Evolutionary conservation across 176 grass and related monocot species (phyloP).

Genomic region (Oryza glumipatula): DNA sequence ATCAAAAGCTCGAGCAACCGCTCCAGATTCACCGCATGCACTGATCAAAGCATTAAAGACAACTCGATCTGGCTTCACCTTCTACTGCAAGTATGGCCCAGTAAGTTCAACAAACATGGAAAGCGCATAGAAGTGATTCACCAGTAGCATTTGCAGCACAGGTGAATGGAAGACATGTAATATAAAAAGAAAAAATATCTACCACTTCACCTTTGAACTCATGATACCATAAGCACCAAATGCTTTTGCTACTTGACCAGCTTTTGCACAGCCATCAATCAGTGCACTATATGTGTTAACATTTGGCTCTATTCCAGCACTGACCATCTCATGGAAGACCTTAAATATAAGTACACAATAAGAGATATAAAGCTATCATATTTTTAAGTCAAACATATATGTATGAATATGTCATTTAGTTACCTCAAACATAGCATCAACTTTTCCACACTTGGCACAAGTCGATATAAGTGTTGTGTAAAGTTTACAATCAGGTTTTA

Average conservation of each 20-base stretch:
- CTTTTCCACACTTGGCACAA: conserved; percentile 96
- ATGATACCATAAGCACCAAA: conserved; percentile 98
- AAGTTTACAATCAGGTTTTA: conserved; percentile 97
- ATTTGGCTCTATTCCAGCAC: conserved; percentile 91
- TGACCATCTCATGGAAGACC: conserved; percentile 99
- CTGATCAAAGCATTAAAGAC: conserved; percentile 99
- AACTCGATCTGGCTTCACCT: conserved; percentile 98
- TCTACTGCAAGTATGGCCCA: conserved; percentile 84
- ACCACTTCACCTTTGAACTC: conserved; percentile 81
- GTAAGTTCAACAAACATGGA: conserved; percentile 57
- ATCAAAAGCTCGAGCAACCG: conserved; percentile 97
- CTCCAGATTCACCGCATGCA: conserved; percentile 96
- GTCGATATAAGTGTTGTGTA: conserved; percentile 96
- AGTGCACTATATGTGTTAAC: conserved; percentile 92
- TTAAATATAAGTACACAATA: conserved; percentile 40
- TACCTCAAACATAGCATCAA: conserved; percentile 99
- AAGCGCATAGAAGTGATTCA: conserved; percentile 16
- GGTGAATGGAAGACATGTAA: conserved; percentile 32
- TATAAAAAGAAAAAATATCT: conserved; percentile 37
- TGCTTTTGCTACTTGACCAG: conserved; percentile 97
- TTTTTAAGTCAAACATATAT: conserved; percentile 29
- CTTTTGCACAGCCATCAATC: conserved; percentile 95
- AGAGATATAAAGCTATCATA: conserved; percentile 31
- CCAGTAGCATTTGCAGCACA: conserved; percentile 15
- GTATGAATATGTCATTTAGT: conserved; percentile 27